Evolutionary conservation across 1,284 basidiomycete species (phyloP), one percentile per base, ranked within the genome.

Genomic region (Tranzscheliella williamsii): DNA sequence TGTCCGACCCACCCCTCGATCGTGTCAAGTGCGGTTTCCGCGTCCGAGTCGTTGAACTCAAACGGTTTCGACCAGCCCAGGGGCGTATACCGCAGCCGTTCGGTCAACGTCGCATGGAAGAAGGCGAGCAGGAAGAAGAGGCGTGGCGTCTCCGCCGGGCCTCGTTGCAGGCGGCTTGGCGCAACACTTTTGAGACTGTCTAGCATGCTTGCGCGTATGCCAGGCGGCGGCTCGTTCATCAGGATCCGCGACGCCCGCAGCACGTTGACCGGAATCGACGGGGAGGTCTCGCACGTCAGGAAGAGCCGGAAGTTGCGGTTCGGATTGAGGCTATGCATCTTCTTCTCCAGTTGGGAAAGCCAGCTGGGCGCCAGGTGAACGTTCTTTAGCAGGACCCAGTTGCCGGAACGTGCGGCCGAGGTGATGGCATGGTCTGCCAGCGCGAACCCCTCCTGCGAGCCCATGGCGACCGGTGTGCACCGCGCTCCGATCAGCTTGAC

Each of bases 11-110:
- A 76, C 3, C 57, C 63, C 32, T 76, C 74, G 36, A 77, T 73
- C 5, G 70, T 66, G 39, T 70, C 56, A 22, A 74, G 58, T 21
- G 75, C 74, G 12, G 74, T 65, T 35, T 66, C 63, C 4, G 72
- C 65, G 36, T 77, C 75, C 23, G 72, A 71, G 39, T 76, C 72
- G 56, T 74, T 73, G 54, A 77, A 76, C 53, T 77, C 75, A 45
- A 76, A 75, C 18, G 64, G 47, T 32, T 68, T 70, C 3, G 66
- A 70, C 72, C 72, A 77, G 22, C 75, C 75, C 9, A 75, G 49
- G 13, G 75, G 73, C 7, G 70, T 72, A 38, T 77, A 76, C 1
- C 74, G 62, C 42, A 73, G 33, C 7, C 75, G 61, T 48, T 77
- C 75, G 2, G 68, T 64, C 21, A 75, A 48, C 4, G 70, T 71